phyloP scores from a whole-genome alignment of 2,329 filamentous ascomycete genomes.

The Metarhizium brunneum region DNA sequence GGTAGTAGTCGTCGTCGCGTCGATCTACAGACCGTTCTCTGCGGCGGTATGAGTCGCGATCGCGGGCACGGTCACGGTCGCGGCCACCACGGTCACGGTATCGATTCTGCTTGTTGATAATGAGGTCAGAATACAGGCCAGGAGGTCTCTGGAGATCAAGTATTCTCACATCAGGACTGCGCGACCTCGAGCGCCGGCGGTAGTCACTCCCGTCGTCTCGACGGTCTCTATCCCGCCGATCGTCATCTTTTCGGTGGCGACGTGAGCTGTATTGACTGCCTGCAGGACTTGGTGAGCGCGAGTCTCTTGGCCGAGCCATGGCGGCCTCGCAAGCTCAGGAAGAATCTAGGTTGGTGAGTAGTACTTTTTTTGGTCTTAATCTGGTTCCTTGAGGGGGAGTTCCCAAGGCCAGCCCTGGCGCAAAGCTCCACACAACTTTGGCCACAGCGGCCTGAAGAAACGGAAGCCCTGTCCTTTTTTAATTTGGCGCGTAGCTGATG shows the following conservation, averaged over 20 bases:
- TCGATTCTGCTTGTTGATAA: constrained; percentile 38
- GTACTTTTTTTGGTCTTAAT: constrained; percentile 18
- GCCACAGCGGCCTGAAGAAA: not conserved
- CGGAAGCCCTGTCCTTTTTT: not conserved
- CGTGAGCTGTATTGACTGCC: constrained; percentile 70
- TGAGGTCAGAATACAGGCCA: constrained; percentile 29
- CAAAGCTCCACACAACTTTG: not conserved
- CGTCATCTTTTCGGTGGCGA: constrained; percentile 55
- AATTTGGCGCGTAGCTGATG: not conserved
- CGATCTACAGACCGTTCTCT: constrained; percentile 62
- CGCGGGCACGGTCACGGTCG: constrained; percentile 35
- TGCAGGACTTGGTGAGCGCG: constrained; percentile 89
- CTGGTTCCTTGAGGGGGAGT: not conserved
- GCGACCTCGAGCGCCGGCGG: constrained; percentile 50
- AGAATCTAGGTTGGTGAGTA: constrained; percentile 28
- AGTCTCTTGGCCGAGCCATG: constrained; percentile 58
- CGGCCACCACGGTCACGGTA: constrained; percentile 43
- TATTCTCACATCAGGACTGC: constrained; percentile 53
- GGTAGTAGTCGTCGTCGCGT: constrained; percentile 56
- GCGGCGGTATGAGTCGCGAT: constrained; percentile 51
- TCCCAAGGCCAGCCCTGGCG: not conserved
- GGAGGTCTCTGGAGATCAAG: constrained; percentile 11
- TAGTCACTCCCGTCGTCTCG: constrained; percentile 39
- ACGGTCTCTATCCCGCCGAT: constrained; percentile 45
- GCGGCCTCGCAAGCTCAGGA: constrained; percentile 32